These are phyloP conservation scores for Lonicera japonica DNA, from an alignment of 129 eudicot genomes.

Conservation along the genomic window DNA sequence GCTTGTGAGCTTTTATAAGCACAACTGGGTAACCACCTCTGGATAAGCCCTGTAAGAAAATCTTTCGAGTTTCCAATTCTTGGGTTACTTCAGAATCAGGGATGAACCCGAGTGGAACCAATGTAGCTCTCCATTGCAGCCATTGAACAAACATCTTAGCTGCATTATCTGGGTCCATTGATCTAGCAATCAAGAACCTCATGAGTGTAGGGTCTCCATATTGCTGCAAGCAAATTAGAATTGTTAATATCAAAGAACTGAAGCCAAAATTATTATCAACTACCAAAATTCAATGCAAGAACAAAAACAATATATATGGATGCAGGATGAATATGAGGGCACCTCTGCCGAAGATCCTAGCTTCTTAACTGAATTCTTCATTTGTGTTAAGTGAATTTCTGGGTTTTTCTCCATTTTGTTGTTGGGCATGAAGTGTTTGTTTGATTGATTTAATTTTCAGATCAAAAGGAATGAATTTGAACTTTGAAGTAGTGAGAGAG, in stretches of 20 bases:
- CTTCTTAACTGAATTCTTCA: slow-evolving; percentile 43
- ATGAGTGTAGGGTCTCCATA: slow-evolving; percentile 43
- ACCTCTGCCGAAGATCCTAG: slow-evolving; percentile 64
- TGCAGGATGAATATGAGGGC: slow-evolving; percentile 4
- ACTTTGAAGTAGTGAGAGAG: too few species aligned
- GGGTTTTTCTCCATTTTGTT: slow-evolving; percentile 32
- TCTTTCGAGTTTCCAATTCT: slow-evolving; percentile 42
- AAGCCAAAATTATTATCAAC: not conserved
- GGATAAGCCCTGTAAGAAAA: slow-evolving; percentile 59
- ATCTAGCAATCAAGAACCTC: slow-evolving; percentile 81
- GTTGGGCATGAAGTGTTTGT: not conserved
- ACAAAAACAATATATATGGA: not conserved
- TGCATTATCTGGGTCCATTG: slow-evolving; percentile 72
- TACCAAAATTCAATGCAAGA: not conserved
- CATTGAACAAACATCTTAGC: slow-evolving; percentile 85
- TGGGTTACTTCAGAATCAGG: slow-evolving; percentile 59
- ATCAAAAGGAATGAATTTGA: not conserved
- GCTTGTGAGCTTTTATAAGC: slow-evolving; percentile 44
- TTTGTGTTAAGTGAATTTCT: slow-evolving; percentile 39
- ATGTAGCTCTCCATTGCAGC: slow-evolving; percentile 68
- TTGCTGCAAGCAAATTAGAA: slow-evolving; percentile 24
- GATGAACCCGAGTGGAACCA: slow-evolving; percentile 53
- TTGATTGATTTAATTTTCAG: not conserved
- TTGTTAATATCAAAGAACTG: not conserved
- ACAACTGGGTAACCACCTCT: slow-evolving; percentile 38